These are phyloP conservation scores for Morella rubra DNA, from an alignment of 306 rosid species.

Conservation along the genomic window DNA sequence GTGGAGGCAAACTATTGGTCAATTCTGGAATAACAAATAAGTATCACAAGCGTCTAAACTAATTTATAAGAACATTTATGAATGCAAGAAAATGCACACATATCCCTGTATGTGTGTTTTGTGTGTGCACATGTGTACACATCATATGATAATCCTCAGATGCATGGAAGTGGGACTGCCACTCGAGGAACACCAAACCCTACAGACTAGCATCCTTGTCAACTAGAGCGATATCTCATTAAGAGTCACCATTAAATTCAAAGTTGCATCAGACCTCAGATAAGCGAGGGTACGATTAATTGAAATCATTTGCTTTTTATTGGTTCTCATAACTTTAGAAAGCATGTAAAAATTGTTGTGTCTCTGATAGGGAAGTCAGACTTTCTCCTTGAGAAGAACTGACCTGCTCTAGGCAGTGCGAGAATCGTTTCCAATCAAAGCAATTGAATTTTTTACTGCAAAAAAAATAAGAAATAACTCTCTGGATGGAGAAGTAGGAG, in stretches of 20 bases:
- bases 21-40: neutral
- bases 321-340: neutral
- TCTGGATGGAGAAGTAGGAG: neutral
- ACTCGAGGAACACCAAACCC: neutral
- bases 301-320: neutral
- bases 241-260: neutral
- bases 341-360: neutral
- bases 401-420: neutral
- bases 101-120: neutral
- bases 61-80: neutral
- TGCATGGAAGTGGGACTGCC: neutral
- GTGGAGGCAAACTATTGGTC: neutral
- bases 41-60: neutral
- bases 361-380: neutral
- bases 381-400: neutral
- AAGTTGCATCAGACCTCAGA: neutral
- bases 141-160: neutral
- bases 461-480: constrained; percentile 3
- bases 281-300: neutral
- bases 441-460: neutral
- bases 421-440: neutral
- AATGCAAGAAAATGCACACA: neutral
- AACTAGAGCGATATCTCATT: neutral
- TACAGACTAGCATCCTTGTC: neutral
- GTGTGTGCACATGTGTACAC: no score